Evolutionary conservation across 2,329 filamentous ascomycete species (phyloP), one percentile per base, ranked within the genome.

Genomic region (Pseudopyricularia cyperi): DNA sequence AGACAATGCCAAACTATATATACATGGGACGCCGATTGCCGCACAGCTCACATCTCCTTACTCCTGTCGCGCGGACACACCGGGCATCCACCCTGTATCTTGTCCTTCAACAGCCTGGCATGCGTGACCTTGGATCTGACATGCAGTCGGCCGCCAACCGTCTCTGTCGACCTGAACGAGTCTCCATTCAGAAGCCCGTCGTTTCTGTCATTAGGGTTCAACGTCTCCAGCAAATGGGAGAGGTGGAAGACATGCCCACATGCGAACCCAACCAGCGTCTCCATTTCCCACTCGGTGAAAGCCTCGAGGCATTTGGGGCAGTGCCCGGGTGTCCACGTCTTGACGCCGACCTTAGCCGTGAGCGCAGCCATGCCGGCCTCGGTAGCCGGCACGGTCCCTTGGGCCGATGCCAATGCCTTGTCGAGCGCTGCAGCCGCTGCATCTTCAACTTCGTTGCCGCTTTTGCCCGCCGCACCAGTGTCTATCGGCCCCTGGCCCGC

Each of bases 101-200:
- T 80, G 60, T 90, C 85, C 58, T 82, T 76, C 54, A 95, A 68
- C 52, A 95, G 65, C 56, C 89, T 78, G 37, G 90, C 89, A 63
- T 89, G 87, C 57, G 87, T 93, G 28, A 95, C 89, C 67, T 96
- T 96, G 30, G 84, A 80, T 0, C 88, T 87, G 7, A 97, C 50
- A 14, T 51, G 44, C 33, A 37, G 22, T 26, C 50, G 19, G 3
- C 33, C 39, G 28, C 39, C 50, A 30, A 46, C 50, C 4, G 14
- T 34, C 32, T 34, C 47, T 22, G 30, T 49, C 19, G 30, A n/a
- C 46, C 26, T 17, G 26, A 48, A 48, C 26, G 26, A 48, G 15
- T 34, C 26, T 5, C 46, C 30, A 19, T 34, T 32, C 15, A 30
- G 17, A 11, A 48, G 8, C 17, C 46, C 46, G 14, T 30, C 26